Percentiles rank a stretch among this genome's conserved stretches.
Evolutionary conservation across 106 monocot genomes (phyloP).

Genomic region (Dendrobium catenatum): DNA sequence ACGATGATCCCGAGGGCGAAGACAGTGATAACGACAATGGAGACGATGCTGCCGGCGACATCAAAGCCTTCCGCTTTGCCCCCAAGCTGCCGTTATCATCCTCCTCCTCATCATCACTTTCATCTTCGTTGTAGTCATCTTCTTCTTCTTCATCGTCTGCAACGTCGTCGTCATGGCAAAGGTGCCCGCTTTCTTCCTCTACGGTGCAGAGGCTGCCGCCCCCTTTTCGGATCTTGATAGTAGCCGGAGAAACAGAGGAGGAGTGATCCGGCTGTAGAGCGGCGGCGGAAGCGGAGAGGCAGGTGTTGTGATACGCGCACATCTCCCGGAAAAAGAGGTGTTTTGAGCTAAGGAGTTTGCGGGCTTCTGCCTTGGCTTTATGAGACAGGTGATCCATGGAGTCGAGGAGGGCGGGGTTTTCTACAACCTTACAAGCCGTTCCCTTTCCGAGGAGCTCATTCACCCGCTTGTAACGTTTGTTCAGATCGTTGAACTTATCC

Average conservation of each 20-base stretch:
- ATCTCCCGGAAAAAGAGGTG: constrained; percentile 97
- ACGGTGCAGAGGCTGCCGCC: not conserved
- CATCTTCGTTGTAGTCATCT: not conserved
- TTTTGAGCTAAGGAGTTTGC: constrained; percentile 91
- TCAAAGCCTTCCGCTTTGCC: constrained; percentile 3
- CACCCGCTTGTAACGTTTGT: constrained; percentile 91
- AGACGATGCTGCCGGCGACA: constrained; percentile 10
- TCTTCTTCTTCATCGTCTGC: constrained; percentile 8
- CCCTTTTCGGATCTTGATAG: not conserved
- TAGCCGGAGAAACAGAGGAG: not conserved
- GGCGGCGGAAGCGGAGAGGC: not conserved
- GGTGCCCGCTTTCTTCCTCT: constrained; percentile 17
- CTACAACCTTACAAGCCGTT: constrained; percentile 76
- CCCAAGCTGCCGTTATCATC: not conserved
- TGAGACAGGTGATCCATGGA: constrained; percentile 51
- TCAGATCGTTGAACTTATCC: constrained; percentile 98
- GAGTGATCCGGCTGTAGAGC: not conserved
- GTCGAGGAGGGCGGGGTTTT: constrained; percentile 76
- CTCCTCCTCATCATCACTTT: constrained; percentile 11
- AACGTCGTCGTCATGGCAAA: constrained; percentile 19
- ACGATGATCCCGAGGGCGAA: constrained; percentile 19
- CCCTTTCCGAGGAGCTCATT: constrained; percentile 79
- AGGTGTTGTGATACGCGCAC: constrained; percentile 76
- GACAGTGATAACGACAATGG: constrained; percentile 23
- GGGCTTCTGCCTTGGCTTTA: constrained; percentile 87